Evolutionary conservation across 1,284 basidiomycete species (phyloP).

Genomic region (Leucoagaricus sp.): DNA sequence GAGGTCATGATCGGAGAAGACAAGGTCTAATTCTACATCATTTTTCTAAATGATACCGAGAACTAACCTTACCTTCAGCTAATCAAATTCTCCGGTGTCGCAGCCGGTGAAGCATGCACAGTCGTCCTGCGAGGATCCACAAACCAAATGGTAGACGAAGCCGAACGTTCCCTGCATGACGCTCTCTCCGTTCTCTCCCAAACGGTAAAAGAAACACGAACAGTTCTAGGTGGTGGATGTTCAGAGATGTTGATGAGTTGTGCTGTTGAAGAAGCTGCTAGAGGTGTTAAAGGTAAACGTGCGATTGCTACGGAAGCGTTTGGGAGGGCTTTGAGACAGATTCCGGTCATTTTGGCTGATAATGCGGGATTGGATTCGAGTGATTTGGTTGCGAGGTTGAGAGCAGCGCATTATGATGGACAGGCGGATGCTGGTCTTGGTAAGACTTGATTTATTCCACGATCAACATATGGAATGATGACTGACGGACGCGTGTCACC

Average conservation of each 20-base stretch:
- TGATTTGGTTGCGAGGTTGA: conserved; percentile 89
- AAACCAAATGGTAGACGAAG: conserved; percentile 98
- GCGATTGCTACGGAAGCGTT: conserved; percentile 95
- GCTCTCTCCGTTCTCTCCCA: conserved; percentile 97
- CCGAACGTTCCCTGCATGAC: conserved; percentile 96
- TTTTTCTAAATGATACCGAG: neutral
- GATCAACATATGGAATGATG: no score
- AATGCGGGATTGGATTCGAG: conserved; percentile 97
- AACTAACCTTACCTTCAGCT: conserved; percentile 54
- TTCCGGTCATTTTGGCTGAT: conserved; percentile 96
- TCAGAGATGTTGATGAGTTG: conserved; percentile 98
- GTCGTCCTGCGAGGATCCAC: conserved; percentile 97
- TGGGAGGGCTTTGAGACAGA: conserved; percentile 86
- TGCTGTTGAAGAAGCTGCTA: conserved; percentile 88
- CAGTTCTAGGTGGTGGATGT: conserved; percentile 95
- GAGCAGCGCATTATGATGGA: conserved; percentile 95
- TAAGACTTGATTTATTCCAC: no score
- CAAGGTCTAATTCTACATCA: conserved; percentile 60
- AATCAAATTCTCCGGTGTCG: conserved; percentile 99
- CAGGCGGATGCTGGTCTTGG: conserved; percentile 83
- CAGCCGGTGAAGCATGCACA: conserved; percentile 98
- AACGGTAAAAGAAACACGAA: conserved; percentile 95
- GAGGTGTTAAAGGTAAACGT: conserved; percentile 90
- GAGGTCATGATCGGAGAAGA: conserved; percentile 99
- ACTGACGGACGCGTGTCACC: no score